phyloP scores from a whole-genome alignment of 495 filamentous ascomycete genomes.

The Penicillium ucsense region DNA sequence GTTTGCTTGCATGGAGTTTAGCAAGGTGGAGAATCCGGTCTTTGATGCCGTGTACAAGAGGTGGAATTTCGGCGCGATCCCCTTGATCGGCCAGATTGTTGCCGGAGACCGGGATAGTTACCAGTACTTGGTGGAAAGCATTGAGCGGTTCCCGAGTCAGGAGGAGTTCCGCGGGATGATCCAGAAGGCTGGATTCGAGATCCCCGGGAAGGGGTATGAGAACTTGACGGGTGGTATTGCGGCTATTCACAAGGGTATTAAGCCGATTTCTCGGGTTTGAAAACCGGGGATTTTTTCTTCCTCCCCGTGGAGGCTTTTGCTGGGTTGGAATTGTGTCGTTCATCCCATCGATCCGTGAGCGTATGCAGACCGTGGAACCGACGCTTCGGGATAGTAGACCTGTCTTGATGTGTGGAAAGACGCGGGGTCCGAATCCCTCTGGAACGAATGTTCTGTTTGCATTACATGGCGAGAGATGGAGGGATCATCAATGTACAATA shows the following conservation, averaged over 20 bases:
- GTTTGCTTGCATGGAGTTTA: conserved; percentile 96
- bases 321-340: too few species aligned
- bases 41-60: conserved; percentile 86
- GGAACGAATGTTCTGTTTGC: too few species aligned
- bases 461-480: too few species aligned
- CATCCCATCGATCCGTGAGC: too few species aligned
- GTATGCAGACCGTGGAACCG: too few species aligned
- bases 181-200: conserved; percentile 72
- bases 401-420: too few species aligned
- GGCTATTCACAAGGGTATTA: conserved; percentile 93
- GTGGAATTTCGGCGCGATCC: conserved; percentile 93
- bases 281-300: not conserved
- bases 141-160: conserved; percentile 86
- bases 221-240: conserved; percentile 87
- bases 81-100: conserved; percentile 88
- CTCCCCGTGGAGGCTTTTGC: too few species aligned
- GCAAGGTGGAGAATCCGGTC: conserved; percentile 60
- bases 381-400: too few species aligned
- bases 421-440: too few species aligned
- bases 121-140: conserved; percentile 97
- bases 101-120: conserved; percentile 93
- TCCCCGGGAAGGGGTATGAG: conserved; percentile 74
- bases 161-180: conserved; percentile 81
- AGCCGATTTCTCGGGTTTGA: conserved; percentile 47
- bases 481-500: too few species aligned